Base-by-base conservation (phyloP, 2,329 filamentous ascomycete species). In the Amauroascus verrucosus region DNA sequence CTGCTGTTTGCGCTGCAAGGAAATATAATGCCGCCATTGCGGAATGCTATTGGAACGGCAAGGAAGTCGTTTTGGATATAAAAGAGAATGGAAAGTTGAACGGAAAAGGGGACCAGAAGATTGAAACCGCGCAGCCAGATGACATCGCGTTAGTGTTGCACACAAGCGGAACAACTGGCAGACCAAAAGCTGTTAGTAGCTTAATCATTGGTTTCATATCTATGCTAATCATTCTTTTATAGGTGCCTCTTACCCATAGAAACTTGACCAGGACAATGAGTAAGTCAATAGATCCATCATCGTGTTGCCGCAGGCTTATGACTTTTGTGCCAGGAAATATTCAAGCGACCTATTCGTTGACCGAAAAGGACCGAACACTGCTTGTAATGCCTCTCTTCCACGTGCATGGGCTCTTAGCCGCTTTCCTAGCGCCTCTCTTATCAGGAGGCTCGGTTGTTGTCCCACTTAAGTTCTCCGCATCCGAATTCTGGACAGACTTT, bases 351-450 rank as follows among this genome's bases (percentile, higher is more conserved):
- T 94, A 94, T 67, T 69, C 84, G 53, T 77, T 94, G 56, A 83
- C 80, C 0, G 67, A 80, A 5, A 66, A 77, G 50, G 88, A 94
- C 67, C 81, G 88, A 45, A 91, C 88, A 26, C 84, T 89, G 78
- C 78, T 94, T 14, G 87, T 94, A 56, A 94, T 94, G 88, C 88
- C 88, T 16, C 77, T 94, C 1, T 94, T 94, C 76, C 88, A 94
- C 70, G 88, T 94, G 47, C 88, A 93, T 65, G 88, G 88, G n/a
- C 77, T 95, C 1, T 77, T 94, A 13, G 89, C 88, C 56, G 88
- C 81, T 18, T 86, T 94, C 61, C 77, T 95, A 3, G 85, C 86
- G 1, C 86, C 88, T 0, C 76, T 95, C 9, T 76, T 78, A 60
- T 84, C 85, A 1, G 85, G 84, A 28, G 86, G 88, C 53, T 90